Percentiles rank a stretch among this genome's conserved stretches.
Evolutionary conservation across 179 eudicot species (phyloP).

Genomic region (Heliamphora pulchella): DNA sequence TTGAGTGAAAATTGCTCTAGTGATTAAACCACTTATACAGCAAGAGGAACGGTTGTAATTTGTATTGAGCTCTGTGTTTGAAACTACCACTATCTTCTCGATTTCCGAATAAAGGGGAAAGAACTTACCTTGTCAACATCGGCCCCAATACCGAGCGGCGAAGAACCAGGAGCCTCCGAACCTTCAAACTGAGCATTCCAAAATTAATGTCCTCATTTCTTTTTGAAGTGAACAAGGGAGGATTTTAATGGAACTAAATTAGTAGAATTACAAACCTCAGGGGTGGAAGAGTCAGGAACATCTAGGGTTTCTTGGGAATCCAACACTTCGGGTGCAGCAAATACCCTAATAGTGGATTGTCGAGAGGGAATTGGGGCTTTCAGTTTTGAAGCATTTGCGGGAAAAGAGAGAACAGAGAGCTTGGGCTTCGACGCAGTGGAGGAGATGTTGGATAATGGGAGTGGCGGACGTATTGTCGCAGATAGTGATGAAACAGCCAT

Average conservation of each 20-base stretch:
- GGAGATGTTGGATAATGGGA: conserved; percentile 37
- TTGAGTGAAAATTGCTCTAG: neutral
- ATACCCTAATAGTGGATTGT: conserved; percentile 26
- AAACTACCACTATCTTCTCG: neutral
- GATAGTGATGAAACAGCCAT: conserved; percentile 65
- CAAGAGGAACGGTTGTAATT: neutral
- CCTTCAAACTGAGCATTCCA: conserved; percentile 35
- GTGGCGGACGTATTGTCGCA: conserved; percentile 32
- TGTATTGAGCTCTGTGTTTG: too few relatives aligned
- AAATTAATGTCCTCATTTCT: neutral
- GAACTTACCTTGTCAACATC: conserved; percentile 52
- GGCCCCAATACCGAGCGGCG: conserved; percentile 43
- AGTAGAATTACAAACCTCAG: conserved; percentile 30
- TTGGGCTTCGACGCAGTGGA: conserved; percentile 29
- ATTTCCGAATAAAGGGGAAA: neutral
- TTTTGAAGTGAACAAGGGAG: neutral
- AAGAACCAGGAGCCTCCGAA: conserved; percentile 29
- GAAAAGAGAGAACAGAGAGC: conserved; percentile 30
- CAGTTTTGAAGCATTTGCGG: conserved; percentile 23
- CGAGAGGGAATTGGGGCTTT: conserved; percentile 28
- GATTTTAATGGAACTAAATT: neutral
- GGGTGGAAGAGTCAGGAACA: conserved; percentile 14
- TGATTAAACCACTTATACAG: neutral
- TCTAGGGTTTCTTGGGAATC: conserved; percentile 27
- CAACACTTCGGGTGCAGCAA: conserved; percentile 62